Base-by-base conservation (phyloP, 2,329 filamentous ascomycete species). In the Bimuria novae-zelandiae region DNA sequence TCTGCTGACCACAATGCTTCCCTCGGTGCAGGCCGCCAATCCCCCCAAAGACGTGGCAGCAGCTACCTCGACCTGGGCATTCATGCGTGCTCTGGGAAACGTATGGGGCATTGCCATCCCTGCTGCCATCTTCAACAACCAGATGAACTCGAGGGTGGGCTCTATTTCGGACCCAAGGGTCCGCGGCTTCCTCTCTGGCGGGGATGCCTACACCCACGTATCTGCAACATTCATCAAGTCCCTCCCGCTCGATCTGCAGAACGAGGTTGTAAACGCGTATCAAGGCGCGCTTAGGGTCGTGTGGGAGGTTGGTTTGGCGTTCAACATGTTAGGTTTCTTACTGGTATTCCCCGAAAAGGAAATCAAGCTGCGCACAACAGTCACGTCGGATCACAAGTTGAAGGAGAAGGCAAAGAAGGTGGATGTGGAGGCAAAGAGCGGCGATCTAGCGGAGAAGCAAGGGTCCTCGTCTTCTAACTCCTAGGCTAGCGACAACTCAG, bases 1-100 rank as follows among this genome's bases (percentile, higher is more conserved):
- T 3, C 51, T 81, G 3, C 59, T 69, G 0, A 76, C 77, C 2
- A 60, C 81, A 1, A 47, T 80, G 3, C 52, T 79, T 1, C 78
- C 78, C 3, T 36, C 73, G 1, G 35, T 66, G 2, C 76, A 56
- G n/a, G 54, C 49, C 0, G 23, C n/a, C 2, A 44, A 58, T 6
- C 16, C 42, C 5, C 54, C 57, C 16, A 27, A 16, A 1, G 56
- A 62, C 11, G 23, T 40, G 1, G 57, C 54, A 3, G 6, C 32
- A 8, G n/a, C 52, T 16, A 49, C 56, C 1, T 49, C 54, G 2
- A 51, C 49, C 4, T 57, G 46, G 37, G 37, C 12, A 14, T 60
- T 62, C 29, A n/a, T 60, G 4, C 49, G 59, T 1, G 25, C 8
- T 4, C 37, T 57, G 6, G 59, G 57, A 0, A 12, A 14, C 7